Evolutionary conservation across 257 asterid species (phyloP).

Genomic region (Verbena officinalis): DNA sequence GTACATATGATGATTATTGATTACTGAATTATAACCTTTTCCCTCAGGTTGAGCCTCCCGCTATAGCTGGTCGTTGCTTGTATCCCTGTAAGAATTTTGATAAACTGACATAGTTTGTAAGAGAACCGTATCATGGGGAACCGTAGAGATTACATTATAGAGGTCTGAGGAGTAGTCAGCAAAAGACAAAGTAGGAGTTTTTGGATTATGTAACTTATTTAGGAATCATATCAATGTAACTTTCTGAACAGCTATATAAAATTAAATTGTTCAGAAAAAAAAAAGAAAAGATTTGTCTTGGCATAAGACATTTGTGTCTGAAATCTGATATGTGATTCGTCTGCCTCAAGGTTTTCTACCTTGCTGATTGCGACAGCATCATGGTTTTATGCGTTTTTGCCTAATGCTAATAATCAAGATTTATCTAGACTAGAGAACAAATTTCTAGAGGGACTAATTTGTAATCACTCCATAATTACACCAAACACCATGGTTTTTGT

Average conservation of each 20-base stretch:
- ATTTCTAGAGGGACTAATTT: no score
- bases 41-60: conserved; percentile 40
- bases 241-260: conserved; percentile 11
- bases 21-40: conserved; percentile 6
- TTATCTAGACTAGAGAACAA: no score
- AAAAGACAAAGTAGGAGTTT: neutral
- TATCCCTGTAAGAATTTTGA: conserved; percentile 27
- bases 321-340: neutral
- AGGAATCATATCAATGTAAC: neutral
- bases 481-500: no score
- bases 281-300: neutral
- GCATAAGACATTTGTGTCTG: neutral
- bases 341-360: neutral
- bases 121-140: conserved; percentile 13
- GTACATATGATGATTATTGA: conserved; percentile 13
- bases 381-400: no score
- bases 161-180: neutral
- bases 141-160: no score
- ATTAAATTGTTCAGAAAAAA: conserved; percentile 6
- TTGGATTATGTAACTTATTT: neutral
- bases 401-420: no score
- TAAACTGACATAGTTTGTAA: conserved; percentile 16
- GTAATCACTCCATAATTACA: no score
- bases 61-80: conserved; percentile 26
- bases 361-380: no score